Evolutionary conservation across 768 basidiomycete genomes (phyloP).

Genomic region (Russula earlei): DNA sequence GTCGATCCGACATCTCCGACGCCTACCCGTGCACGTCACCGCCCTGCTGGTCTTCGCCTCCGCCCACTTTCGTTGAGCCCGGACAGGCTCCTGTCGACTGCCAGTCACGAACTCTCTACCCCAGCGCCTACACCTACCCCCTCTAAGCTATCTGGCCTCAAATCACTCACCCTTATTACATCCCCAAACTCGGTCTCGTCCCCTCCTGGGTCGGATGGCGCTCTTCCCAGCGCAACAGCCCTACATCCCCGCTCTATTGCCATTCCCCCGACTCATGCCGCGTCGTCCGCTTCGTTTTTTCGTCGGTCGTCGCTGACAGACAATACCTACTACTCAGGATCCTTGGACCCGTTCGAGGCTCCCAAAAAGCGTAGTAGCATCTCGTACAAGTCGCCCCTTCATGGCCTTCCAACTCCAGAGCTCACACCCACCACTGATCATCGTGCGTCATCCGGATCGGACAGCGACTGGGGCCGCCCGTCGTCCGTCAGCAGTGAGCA

Average conservation of each 20-base stretch:
- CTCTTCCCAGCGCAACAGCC: constrained; percentile 11
- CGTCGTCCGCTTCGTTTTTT: constrained; percentile 29
- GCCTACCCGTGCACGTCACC: constrained; percentile 42
- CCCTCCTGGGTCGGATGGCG: not conserved
- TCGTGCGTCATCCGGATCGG: constrained; percentile 32
- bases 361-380: constrained; percentile 58
- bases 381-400: constrained; percentile 48
- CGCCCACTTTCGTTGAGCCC: constrained; percentile 65
- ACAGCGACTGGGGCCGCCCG: constrained; percentile 22
- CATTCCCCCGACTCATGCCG: constrained; percentile 24
- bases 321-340: constrained; percentile 20
- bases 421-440: constrained; percentile 55
- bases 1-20: constrained; percentile 23
- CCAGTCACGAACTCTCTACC: constrained; percentile 20
- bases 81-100: constrained; percentile 34
- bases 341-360: constrained; percentile 28
- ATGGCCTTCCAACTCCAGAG: constrained; percentile 62
- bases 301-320: constrained; percentile 26
- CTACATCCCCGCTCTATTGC: constrained; percentile 29
- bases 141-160: constrained; percentile 41
- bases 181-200: constrained; percentile 19
- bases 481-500: constrained; percentile 45
- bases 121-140: constrained; percentile 44
- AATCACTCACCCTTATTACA: constrained; percentile 41
- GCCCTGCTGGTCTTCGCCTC: constrained; percentile 57